Evolutionary conservation across 2,329 filamentous ascomycete genomes (phyloP).

Genomic region (Chrysoporthe deuterocubensis): DNA sequence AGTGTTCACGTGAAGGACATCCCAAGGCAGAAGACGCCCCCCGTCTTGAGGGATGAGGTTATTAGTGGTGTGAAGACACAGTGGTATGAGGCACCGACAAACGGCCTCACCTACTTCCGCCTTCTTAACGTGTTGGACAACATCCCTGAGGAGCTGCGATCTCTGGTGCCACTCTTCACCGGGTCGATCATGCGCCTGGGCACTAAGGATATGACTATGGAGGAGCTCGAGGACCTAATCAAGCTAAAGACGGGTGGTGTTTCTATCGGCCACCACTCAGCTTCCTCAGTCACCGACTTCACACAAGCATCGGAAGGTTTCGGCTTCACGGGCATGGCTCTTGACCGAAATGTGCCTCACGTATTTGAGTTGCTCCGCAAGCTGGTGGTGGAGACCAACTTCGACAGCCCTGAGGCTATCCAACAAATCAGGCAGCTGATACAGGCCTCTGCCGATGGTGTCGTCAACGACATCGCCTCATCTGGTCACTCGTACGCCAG

Average conservation of each 20-base stretch:
- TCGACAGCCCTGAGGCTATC: constrained; percentile 80
- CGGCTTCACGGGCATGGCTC: constrained; percentile 80
- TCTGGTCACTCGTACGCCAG: constrained; percentile 88
- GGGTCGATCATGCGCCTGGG: constrained; percentile 93
- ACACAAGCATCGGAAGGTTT: constrained; percentile 78
- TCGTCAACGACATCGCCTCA: constrained; percentile 88
- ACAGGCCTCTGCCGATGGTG: constrained; percentile 84
- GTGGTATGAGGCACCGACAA: constrained; percentile 92
- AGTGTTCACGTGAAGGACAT: constrained; percentile 91
- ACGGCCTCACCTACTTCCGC: constrained; percentile 94
- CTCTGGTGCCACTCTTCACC: constrained; percentile 86
- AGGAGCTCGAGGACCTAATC: constrained; percentile 92
- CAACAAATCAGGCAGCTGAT: constrained; percentile 84
- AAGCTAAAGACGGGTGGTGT: constrained; percentile 96
- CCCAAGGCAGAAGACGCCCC: constrained; percentile 71
- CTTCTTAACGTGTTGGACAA: constrained; percentile 80
- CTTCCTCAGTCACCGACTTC: constrained; percentile 75
- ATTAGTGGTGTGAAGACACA: constrained; percentile 72
- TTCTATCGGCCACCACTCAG: constrained; percentile 81
- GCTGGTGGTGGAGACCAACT: constrained; percentile 85
- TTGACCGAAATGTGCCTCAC: constrained; percentile 86
- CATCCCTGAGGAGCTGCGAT: constrained; percentile 81
- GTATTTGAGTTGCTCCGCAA: constrained; percentile 88
- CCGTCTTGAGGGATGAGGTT: constrained; percentile 65
- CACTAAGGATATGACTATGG: constrained; percentile 86